Percentiles rank a stretch among this genome's conserved stretches.
These are phyloP conservation scores for Coccomyxa sp. DNA, from an alignment of 139 green algal genomes.

Conservation along the genomic window DNA sequence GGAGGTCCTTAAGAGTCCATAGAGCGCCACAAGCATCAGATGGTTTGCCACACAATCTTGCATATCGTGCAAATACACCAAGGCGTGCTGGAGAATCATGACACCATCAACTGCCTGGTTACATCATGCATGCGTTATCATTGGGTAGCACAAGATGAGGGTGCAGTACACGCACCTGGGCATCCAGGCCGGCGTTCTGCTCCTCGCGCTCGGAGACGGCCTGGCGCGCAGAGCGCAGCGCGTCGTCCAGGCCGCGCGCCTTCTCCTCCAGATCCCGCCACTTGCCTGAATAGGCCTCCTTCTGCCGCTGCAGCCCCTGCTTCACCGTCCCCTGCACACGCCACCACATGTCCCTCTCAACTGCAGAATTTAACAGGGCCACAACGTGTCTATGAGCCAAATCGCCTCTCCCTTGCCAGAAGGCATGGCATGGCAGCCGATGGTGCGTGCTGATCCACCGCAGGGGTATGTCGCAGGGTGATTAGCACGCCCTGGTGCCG, in stretches of 20 bases:
- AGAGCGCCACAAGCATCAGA: too few species aligned
- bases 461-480: not conserved
- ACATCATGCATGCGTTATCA: not conserved
- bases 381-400: too few species aligned
- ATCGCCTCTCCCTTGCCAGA: too few species aligned
- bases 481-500: not conserved
- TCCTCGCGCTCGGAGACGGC: conserved; percentile 53
- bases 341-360: too few species aligned
- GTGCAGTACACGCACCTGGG: conserved; percentile 40
- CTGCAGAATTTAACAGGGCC: too few species aligned
- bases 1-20: too few species aligned
- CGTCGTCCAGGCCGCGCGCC: conserved; percentile 58
- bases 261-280: conserved; percentile 58
- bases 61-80: too few species aligned
- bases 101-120: not conserved
- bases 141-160: not conserved
- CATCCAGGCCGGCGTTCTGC: conserved; percentile 48
- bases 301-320: conserved; percentile 57
- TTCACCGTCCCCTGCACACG: conserved; percentile 52
- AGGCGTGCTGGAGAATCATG: too few species aligned
- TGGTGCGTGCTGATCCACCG: too few species aligned
- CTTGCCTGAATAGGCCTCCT: conserved; percentile 50
- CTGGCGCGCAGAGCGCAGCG: conserved; percentile 35
- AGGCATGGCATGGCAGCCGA: too few species aligned
- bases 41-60: too few species aligned